A percentile compares a stretch with the other conserved stretches of the same genome.
These are phyloP conservation scores for Ustilago lituana DNA, from an alignment of 1,284 basidiomycete species.

Conservation along the genomic window DNA sequence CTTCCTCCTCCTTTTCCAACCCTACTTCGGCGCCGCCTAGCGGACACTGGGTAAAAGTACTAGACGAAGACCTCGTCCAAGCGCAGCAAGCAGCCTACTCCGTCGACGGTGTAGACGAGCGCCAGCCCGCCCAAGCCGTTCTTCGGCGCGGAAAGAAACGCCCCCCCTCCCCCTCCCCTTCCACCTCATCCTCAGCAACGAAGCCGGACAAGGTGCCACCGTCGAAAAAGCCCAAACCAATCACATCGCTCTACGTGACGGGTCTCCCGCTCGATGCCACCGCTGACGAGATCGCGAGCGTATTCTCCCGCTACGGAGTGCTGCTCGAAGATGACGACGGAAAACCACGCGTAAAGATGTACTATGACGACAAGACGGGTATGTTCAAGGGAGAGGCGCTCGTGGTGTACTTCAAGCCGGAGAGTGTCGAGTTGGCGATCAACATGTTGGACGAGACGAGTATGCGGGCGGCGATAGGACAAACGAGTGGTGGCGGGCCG, in stretches of 20 bases:
- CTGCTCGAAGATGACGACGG: constrained; percentile 90
- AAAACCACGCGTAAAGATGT: constrained; percentile 89
- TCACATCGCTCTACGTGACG: constrained; percentile 89
- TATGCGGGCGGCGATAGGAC: constrained; percentile 80
- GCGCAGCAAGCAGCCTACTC: constrained; percentile 41
- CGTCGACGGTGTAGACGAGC: constrained; percentile 38
- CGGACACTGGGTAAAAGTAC: constrained; percentile 80
- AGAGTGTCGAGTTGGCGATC: constrained; percentile 86
- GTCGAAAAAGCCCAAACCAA: constrained; percentile 36
- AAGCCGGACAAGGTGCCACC: constrained; percentile 11
- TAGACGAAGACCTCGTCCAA: constrained; percentile 82
- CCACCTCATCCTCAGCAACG: neutral
- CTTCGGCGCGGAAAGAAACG: constrained; percentile 39
- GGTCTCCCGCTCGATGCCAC: constrained; percentile 83
- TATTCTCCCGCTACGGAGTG: constrained; percentile 89
- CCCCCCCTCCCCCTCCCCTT: constrained; percentile 5
- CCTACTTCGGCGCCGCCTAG: constrained; percentile 74
- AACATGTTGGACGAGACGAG: constrained; percentile 91
- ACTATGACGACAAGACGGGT: constrained; percentile 78
- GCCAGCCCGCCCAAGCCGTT: constrained; percentile 25
- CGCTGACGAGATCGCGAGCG: constrained; percentile 77
- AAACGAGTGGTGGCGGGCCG: constrained; percentile 68
- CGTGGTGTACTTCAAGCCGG: constrained; percentile 97
- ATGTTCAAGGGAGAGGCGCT: constrained; percentile 93
- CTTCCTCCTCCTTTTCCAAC: constrained; percentile 2